These are phyloP conservation scores for Tolypocladium sp. DNA, from an alignment of 2,329 filamentous ascomycete species.

Conservation along the genomic window DNA sequence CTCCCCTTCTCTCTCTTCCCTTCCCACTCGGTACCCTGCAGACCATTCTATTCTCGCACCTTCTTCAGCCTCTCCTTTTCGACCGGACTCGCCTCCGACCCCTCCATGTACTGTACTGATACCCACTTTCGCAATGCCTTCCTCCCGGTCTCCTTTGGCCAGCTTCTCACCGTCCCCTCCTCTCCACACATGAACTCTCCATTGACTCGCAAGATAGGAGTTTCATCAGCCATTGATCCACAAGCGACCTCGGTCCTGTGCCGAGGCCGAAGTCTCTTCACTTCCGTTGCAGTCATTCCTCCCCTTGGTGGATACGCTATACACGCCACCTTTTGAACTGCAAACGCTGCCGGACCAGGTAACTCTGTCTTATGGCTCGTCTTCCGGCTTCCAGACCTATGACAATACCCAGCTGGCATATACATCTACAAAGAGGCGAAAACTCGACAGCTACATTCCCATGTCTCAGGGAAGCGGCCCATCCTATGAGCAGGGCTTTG, in stretches of 20 bases:
- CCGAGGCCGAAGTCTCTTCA: constrained; percentile 13
- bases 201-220: constrained; percentile 27
- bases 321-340: constrained; percentile 15
- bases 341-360: constrained; percentile 17
- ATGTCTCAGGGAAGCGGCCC: constrained; percentile 18
- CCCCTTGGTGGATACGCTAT: constrained; percentile 12
- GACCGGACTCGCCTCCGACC: constrained; percentile 9
- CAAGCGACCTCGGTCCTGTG: constrained; percentile 18
- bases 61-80: constrained; percentile 13
- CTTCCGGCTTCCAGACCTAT: constrained; percentile 20
- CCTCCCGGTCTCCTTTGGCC: constrained; percentile 3
- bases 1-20: constrained; percentile 16
- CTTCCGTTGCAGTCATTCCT: constrained; percentile 11
- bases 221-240: constrained; percentile 15
- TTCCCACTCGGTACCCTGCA: constrained; percentile 10
- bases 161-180: neutral
- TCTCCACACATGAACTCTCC: neutral
- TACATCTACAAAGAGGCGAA: constrained; percentile 21
- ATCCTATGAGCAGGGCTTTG: constrained; percentile 15
- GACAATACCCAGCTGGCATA: constrained; percentile 14
- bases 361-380: constrained; percentile 19
- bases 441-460: constrained; percentile 15
- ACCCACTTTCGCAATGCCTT: neutral
- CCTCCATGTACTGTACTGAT: neutral
- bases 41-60: constrained; percentile 13